Percentiles rank a stretch among this genome's conserved stretches.
phyloP scores from a whole-genome alignment of 1,284 basidiomycete species.

The Neolentinus lepideus region DNA sequence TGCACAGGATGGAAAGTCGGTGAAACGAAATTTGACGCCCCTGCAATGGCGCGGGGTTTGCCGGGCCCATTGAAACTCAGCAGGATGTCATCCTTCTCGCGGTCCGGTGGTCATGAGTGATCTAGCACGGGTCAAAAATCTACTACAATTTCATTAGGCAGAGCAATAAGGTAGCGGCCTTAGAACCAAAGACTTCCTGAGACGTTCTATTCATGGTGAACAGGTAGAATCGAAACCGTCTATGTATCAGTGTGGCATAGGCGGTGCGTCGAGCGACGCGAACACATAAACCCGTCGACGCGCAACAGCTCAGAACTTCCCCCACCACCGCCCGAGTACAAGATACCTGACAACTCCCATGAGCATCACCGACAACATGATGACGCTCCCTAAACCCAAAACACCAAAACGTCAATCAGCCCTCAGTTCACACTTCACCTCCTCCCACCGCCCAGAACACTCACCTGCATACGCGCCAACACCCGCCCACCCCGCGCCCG shows the following conservation, averaged over 20 bases:
- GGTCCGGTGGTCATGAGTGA: conserved; percentile 87
- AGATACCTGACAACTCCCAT: conserved; percentile 2
- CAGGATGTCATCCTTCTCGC: conserved; percentile 80
- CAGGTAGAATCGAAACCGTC: conserved; percentile 89
- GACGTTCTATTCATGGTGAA: conserved; percentile 15
- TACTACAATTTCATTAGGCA: conserved; percentile 86
- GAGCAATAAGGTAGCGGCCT: conserved; percentile 85
- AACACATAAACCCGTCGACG: background rate
- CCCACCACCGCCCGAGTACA: background rate
- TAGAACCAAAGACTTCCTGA: conserved; percentile 75
- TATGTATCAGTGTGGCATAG: conserved; percentile 86
- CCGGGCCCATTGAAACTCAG: background rate
- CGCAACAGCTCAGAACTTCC: conserved; percentile 1
- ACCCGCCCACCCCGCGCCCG: conserved; percentile 31
- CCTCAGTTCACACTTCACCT: background rate
- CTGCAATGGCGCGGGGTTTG: background rate
- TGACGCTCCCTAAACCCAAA: conserved; percentile 1
- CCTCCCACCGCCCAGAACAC: background rate
- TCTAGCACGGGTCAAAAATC: conserved; percentile 90
- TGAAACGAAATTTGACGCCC: conserved; percentile 2
- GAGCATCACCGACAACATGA: background rate
- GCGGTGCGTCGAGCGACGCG: conserved; percentile 85
- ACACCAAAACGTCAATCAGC: background rate
- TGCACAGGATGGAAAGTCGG: background rate
- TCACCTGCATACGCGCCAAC: conserved; percentile 60